Percentiles rank a stretch among this genome's conserved stretches.
Evolutionary conservation across 352 stramenopile genomes (phyloP).

Genomic region (Aphanomyces cochlioides): DNA sequence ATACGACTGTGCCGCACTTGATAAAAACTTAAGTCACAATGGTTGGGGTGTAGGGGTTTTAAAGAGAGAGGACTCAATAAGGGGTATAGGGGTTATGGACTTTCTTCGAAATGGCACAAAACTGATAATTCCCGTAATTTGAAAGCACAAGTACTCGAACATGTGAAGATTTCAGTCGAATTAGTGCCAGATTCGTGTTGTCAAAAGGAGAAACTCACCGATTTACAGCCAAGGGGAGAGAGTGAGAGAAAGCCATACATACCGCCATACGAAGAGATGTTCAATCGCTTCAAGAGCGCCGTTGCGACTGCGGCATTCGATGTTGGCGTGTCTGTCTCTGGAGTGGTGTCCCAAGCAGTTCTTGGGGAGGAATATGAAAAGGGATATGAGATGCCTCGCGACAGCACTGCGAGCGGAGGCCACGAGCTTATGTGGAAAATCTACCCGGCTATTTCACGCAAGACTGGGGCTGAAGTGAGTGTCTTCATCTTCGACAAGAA

Average conservation of each 20-base stretch:
- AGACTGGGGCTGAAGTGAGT: conserved; percentile 74
- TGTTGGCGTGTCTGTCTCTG: conserved; percentile 41
- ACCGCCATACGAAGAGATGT: neutral
- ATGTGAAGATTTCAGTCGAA: too few species aligned
- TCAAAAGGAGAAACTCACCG: neutral
- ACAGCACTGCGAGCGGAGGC: conserved; percentile 76
- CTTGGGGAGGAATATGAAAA: conserved; percentile 83
- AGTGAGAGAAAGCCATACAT: too few species aligned
- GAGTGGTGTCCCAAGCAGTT: conserved; percentile 51
- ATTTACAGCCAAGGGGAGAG: too few species aligned
- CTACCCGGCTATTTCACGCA: conserved; percentile 74
- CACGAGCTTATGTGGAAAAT: conserved; percentile 83
- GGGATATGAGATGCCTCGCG: conserved; percentile 81
- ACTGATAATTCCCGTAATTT: too few species aligned
- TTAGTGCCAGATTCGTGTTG: too few species aligned
- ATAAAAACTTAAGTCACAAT: too few species aligned
- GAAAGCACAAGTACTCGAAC: too few species aligned
- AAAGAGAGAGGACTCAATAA: too few species aligned
- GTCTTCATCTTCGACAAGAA: conserved; percentile 87
- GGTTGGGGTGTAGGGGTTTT: too few species aligned
- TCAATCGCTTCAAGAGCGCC: conserved; percentile 29
- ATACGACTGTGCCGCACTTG: too few species aligned
- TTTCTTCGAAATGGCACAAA: too few species aligned
- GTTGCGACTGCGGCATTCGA: conserved; percentile 26
- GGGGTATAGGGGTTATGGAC: too few species aligned